Conservation (phyloP, 2,329 filamentous ascomycete genomes). For the Pseudogymnoascus sp. region DNA sequence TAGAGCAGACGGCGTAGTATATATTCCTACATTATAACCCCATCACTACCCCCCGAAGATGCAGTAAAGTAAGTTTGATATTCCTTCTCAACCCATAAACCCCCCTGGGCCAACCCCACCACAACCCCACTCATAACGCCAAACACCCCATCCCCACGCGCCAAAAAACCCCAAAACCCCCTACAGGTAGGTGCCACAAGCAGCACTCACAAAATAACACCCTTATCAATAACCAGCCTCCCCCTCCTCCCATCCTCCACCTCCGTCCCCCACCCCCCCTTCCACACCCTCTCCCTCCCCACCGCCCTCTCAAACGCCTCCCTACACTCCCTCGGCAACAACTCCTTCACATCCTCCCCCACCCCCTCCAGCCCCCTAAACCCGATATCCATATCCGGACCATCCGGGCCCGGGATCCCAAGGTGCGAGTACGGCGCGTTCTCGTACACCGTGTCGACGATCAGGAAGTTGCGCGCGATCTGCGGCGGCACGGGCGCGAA, state of each 20-base stretch:
- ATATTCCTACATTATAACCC: not conserved
- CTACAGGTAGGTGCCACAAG: too few relatives aligned
- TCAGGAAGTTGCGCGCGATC: constrained; percentile 52
- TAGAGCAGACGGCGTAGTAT: not conserved
- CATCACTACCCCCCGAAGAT: not conserved
- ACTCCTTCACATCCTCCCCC: constrained; percentile 53
- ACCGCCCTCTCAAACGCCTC: constrained; percentile 62
- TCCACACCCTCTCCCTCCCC: constrained; percentile 61
- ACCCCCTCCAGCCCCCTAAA: constrained; percentile 54
- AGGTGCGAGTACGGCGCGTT: constrained; percentile 45
- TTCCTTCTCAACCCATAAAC: too few relatives aligned
- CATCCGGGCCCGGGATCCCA: constrained; percentile 51
- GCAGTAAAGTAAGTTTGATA: too few relatives aligned
- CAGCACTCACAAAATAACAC: constrained; percentile 51
- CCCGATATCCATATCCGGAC: constrained; percentile 38
- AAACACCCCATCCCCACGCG: not conserved
- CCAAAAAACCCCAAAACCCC: not conserved
- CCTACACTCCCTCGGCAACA: constrained; percentile 63
- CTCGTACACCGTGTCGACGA: constrained; percentile 52
- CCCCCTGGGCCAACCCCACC: too few relatives aligned
- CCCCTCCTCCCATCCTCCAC: constrained; percentile 43
- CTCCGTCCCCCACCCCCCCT: constrained; percentile 65
- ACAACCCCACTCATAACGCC: not conserved
- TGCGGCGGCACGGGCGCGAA: constrained; percentile 48
- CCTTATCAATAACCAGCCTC: constrained; percentile 53